Conservation (phyloP, 495 filamentous ascomycete species). For the Penicillium alfredii region DNA sequence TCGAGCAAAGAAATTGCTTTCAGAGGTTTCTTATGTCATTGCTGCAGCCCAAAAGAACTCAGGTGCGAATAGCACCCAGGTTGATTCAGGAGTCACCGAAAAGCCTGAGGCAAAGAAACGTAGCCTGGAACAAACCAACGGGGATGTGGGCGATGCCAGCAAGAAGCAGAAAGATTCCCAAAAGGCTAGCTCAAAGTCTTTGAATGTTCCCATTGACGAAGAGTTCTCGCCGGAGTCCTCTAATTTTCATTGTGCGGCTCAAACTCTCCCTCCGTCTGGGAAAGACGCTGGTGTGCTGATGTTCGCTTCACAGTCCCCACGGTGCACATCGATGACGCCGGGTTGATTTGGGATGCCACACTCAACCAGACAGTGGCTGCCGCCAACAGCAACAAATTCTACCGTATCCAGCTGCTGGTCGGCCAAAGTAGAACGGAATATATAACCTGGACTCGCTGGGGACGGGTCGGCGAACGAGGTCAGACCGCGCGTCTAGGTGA, state of each 20-base stretch:
- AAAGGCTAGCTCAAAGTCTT: conserved; percentile 30
- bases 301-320: conserved; percentile 5
- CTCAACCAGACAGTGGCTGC: conserved; percentile 46
- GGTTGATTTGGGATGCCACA: conserved; percentile 57
- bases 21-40: conserved; percentile 37
- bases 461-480: conserved; percentile 69
- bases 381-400: conserved; percentile 70
- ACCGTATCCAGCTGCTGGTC: conserved; percentile 51
- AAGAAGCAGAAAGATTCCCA: conserved; percentile 43
- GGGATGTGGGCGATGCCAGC: neutral
- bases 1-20: conserved; percentile 32
- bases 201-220: conserved; percentile 50
- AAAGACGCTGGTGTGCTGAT: conserved; percentile 9
- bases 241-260: conserved; percentile 11
- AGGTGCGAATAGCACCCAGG: conserved; percentile 1
- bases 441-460: conserved; percentile 66
- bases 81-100: too few relatives aligned
- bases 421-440: conserved; percentile 25
- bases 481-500: conserved; percentile 46
- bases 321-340: conserved; percentile 59
- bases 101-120: conserved; percentile 9
- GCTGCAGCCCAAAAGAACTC: conserved; percentile 4
- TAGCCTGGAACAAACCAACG: conserved; percentile 18
- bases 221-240: conserved; percentile 10
- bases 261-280: neutral